Percentiles rank a stretch among this genome's conserved stretches.
Conservation (phyloP, 345 rosid genomes). For the Hypericum perforatum region DNA sequence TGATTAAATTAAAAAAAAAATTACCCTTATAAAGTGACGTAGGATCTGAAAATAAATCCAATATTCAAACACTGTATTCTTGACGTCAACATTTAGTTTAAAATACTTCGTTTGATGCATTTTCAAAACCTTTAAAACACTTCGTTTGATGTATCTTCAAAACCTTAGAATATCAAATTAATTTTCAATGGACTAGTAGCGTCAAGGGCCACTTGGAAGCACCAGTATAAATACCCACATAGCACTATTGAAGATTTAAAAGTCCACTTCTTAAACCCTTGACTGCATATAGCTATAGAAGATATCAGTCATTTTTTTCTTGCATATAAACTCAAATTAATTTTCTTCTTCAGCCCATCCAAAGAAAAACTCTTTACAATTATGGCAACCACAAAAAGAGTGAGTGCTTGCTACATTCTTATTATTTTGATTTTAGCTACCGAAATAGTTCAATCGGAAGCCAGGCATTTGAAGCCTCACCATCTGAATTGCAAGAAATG, state of each 20-base stretch:
- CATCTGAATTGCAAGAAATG: slow-evolving; percentile 10
- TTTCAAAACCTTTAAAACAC: not conserved
- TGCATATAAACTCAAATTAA: not conserved
- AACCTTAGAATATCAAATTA: no score
- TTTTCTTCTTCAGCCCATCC: not conserved
- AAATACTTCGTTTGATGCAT: no score
- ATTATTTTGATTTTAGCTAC: slow-evolving; percentile 23
- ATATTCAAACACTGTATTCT: no score
- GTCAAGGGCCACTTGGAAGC: no score
- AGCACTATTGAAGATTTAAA: not conserved
- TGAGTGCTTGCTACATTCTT: slow-evolving; percentile 11
- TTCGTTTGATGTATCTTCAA: no score
- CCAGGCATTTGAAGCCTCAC: slow-evolving; percentile 24
- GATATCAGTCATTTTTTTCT: not conserved
- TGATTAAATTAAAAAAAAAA: no score
- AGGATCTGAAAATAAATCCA: no score
- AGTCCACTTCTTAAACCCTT: not conserved
- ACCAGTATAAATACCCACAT: slow-evolving; percentile 6
- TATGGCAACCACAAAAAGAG: slow-evolving; percentile 17
- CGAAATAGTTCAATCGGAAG: slow-evolving; percentile 23
- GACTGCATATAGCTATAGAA: not conserved
- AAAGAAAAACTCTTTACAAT: not conserved
- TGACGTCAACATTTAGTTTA: no score
- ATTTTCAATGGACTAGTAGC: no score
- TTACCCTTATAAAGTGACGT: no score